Evolutionary conservation across 139 green algal species (phyloP).

Genomic region (Picochlorum sp.): DNA sequence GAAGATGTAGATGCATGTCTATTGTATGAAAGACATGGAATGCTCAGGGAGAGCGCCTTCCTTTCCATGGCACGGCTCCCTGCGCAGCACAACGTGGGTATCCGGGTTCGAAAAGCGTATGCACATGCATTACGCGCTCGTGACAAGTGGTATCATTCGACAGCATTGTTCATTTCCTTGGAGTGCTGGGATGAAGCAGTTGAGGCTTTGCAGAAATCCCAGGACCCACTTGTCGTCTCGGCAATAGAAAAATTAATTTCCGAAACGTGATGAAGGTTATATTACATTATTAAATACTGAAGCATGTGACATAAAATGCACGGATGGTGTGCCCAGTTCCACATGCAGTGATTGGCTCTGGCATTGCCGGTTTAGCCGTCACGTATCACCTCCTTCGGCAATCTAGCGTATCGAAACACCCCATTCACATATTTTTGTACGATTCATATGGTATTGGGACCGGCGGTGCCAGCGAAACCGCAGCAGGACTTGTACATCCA

Average conservation of each 20-base stretch:
- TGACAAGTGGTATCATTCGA: constrained; percentile 1
- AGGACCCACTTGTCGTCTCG: too few relatives aligned
- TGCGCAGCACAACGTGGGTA: constrained; percentile 4
- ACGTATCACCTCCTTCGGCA: constrained; percentile 52
- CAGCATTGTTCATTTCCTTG: constrained; percentile 4
- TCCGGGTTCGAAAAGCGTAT: constrained; percentile 3
- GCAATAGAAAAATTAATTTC: too few relatives aligned
- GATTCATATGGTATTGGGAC: constrained; percentile 65
- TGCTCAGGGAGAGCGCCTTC: constrained; percentile 11
- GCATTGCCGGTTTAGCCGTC: constrained; percentile 63
- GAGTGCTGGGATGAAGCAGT: constrained; percentile 2
- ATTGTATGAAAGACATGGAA: constrained; percentile 7
- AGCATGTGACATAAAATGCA: too few relatives aligned
- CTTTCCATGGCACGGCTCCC: constrained; percentile 13
- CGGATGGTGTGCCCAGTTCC: not conserved
- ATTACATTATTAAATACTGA: too few relatives aligned
- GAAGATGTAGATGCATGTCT: constrained; percentile 7
- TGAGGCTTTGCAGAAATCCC: too few relatives aligned
- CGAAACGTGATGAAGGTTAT: too few relatives aligned
- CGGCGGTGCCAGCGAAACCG: constrained; percentile 66
- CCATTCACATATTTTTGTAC: constrained; percentile 54
- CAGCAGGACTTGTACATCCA: constrained; percentile 83
- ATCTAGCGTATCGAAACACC: not conserved
- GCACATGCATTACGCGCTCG: constrained; percentile 3
- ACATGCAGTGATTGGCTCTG: constrained; percentile 66